Evolutionary conservation across 1,284 basidiomycete genomes (phyloP), one percentile per base, ranked within the genome.

Genomic region (Dichomitus squalens): DNA sequence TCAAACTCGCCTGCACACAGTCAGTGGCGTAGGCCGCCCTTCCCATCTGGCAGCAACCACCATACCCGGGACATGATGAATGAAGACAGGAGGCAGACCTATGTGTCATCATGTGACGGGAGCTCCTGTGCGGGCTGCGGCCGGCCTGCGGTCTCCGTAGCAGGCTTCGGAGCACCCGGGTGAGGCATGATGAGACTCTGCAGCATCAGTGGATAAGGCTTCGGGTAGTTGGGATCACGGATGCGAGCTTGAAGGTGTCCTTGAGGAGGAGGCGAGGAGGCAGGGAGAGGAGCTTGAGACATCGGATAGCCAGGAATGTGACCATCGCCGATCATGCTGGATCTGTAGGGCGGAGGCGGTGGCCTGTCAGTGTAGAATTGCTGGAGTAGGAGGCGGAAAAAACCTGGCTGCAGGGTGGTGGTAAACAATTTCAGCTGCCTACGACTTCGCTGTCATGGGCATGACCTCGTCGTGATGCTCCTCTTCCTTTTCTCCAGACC

Each of bases 151-250:
- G 77, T 72, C 16, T 72, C 57, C 12, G 70, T 63, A 1, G 76
- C 67, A 0, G 84, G 78, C 50, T 85, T 87, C 0, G 88, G 88
- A 1, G 88, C 88, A 65, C 87, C 86, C 0, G 88, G 88, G 66
- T 90, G 88, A 0, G 88, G 89, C 16, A 86, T 75, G 70, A 89
- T 90, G 21, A 87, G 69, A 52, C 79, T 85, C 38, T 75, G 77
- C 18, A 80, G 57, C 20, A 39, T 55, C 18, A 53, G 40, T 2
- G 52, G 49, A 5, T 21, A 55, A 1, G 62, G 35, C 27, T 38
- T 18, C 20, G 58, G 54, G 50, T 63, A 52, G 52, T 59, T 61
- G 11, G 60, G 57, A 55, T 62, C 66, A 14, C 64, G 64, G 2
- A 69, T 70, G 8, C 61, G 54, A 65, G 70, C 14, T 73, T 68